phyloP scores from a whole-genome alignment of 179 eudicot genomes.

The Heliamphora pulchella region DNA sequence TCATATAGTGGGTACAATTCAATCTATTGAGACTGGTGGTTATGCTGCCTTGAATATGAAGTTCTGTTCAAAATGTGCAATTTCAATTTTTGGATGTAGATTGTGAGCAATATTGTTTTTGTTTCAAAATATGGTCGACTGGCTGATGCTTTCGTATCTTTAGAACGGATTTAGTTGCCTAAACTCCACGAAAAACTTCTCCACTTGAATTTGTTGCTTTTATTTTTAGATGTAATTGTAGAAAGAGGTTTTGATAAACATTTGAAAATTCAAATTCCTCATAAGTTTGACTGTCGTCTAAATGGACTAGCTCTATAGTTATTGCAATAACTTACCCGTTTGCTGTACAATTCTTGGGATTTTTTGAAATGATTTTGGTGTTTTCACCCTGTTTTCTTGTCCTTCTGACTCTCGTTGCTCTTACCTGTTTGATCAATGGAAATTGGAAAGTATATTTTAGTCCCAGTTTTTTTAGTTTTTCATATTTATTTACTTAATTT shows the following conservation, averaged over 20 bases:
- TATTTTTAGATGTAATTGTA: neutral
- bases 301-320: neutral
- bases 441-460: neutral
- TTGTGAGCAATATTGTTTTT: neutral
- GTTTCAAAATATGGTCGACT: neutral
- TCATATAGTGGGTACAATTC: neutral
- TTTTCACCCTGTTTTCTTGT: neutral
- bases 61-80: neutral
- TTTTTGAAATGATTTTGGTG: neutral
- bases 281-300: neutral
- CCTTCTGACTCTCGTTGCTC: neutral
- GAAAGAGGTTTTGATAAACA: neutral
- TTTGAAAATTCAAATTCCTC: neutral
- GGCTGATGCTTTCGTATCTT: neutral
- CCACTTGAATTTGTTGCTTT: neutral
- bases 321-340: neutral
- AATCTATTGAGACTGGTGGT: neutral
- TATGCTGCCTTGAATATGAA: constrained; percentile 5
- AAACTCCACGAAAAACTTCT: neutral
- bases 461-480: neutral
- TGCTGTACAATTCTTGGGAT: neutral
- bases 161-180: neutral
- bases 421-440: neutral
- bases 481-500: neutral
- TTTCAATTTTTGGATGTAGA: neutral